Evolutionary conservation across 2,329 filamentous ascomycete genomes (phyloP), one percentile per base, ranked within the genome.

Genomic region (Penicillium psychrosexuale): DNA sequence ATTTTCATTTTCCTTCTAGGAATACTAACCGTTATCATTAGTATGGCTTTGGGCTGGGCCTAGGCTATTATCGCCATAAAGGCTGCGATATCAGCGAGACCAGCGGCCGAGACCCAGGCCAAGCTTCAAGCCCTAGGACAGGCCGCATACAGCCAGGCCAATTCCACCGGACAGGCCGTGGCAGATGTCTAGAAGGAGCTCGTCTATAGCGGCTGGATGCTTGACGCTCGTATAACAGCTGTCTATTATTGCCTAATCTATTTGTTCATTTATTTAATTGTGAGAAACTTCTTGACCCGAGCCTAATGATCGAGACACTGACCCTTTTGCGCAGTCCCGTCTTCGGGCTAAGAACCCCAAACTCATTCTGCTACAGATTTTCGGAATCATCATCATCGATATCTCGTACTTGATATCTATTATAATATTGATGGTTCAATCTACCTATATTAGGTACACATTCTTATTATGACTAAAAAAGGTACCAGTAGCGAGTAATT

Each of bases 51-150:
- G 0, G 78, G 73, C 5, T 81, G 79, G 78, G 77, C 70, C 5
- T 82, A 79, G 79, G 79, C 79, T 3, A 66, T 79, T 2, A 66
- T 81, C 43, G 68, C 72, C 0, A 80, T 79, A 77, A 78, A 79
- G 55, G 78, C 77, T 2, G 79, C 78, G 3, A 56, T 73, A 8
- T 76, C 78, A 1, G 72, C 73, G 2, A 68, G 79, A 13, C 70
- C 78, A 2, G 68, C 66, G 4, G 63, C 69, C 0, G 73, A 76
- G 8, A 76, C 73, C 0, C 68, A 74, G 46, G 68, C 69, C 0
- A 61, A 56, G 45, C 53, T 76, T 3, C 63, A 63, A 8, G 63
- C 68, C 0, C 62, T 81, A 24, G 69, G 72, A 45, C 66, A 72
- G 57, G 30, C 47, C 7, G 68, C 67, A 2, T 61, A 46, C 17